Evolutionary conservation across 169 alveolate species (phyloP).

Genomic region (Plasmodium vivax): DNA sequence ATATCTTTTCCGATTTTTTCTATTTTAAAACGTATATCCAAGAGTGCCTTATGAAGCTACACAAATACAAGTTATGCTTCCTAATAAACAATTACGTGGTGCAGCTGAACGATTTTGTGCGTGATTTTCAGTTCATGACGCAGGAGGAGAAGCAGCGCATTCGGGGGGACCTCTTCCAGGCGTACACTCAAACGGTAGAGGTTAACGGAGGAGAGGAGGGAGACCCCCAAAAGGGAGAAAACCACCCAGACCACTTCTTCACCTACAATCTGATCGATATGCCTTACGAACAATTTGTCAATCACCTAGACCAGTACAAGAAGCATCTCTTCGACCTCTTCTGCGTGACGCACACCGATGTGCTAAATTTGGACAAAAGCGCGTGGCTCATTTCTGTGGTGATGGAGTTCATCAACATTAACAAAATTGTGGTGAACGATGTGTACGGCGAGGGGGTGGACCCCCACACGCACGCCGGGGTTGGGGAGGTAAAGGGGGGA

Average conservation of each 20-base stretch:
- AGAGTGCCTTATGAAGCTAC: conserved; percentile 31
- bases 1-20: conserved; percentile 42
- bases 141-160: conserved; percentile 5
- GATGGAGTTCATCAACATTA: conserved; percentile 65
- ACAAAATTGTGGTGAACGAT: conserved; percentile 54
- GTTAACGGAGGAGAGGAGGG: neutral
- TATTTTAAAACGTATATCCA: conserved; percentile 43
- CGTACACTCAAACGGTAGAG: neutral
- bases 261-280: conserved; percentile 29
- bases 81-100: conserved; percentile 42
- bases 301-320: conserved; percentile 23
- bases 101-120: conserved; percentile 44
- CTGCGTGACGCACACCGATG: conserved; percentile 39
- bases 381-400: conserved; percentile 58
- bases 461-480: neutral
- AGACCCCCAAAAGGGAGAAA: neutral
- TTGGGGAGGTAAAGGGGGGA: neutral
- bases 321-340: conserved; percentile 47
- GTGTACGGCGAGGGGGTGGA: conserved; percentile 15
- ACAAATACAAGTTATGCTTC: conserved; percentile 59
- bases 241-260: conserved; percentile 14
- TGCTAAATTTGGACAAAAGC: conserved; percentile 27
- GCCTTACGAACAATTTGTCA: conserved; percentile 42
- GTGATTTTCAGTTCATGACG: conserved; percentile 17
- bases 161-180: neutral